These are phyloP conservation scores for Penicillium steckii DNA, from an alignment of 495 filamentous ascomycete species.

Conservation along the genomic window DNA sequence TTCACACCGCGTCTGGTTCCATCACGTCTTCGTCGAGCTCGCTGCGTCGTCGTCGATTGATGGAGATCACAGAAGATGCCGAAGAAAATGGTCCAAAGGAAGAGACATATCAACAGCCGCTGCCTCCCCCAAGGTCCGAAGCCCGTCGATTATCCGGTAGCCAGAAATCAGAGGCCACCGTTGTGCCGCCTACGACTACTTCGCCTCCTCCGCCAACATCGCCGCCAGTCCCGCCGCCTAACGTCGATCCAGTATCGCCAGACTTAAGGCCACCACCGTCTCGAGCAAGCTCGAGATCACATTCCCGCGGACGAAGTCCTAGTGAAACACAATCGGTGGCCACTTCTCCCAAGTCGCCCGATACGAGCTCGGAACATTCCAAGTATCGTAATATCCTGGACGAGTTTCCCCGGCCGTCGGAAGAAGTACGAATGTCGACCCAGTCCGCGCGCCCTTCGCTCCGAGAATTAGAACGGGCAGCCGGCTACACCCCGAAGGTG, in stretches of 20 bases:
- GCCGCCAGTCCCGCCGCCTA: constrained; percentile 21
- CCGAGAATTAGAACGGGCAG: constrained; percentile 59
- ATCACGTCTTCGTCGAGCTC: constrained; percentile 85
- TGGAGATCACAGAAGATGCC: constrained; percentile 85
- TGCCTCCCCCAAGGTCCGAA: neutral
- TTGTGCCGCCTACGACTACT: constrained; percentile 29
- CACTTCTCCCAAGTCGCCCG: constrained; percentile 21
- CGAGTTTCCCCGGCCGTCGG: constrained; percentile 38
- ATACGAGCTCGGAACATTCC: constrained; percentile 15
- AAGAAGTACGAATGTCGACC: constrained; percentile 52
- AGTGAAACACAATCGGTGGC: constrained; percentile 15
- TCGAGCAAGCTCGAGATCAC: constrained; percentile 19
- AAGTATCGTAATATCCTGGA: constrained; percentile 33
- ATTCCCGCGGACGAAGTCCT: constrained; percentile 22
- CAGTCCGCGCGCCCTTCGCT: constrained; percentile 62
- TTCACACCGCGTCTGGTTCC: constrained; percentile 86
- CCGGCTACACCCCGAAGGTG: constrained; percentile 65
- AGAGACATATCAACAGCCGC: constrained; percentile 24
- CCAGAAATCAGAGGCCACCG: constrained; percentile 39
- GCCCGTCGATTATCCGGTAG: constrained; percentile 34
- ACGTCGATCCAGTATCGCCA: constrained; percentile 13
- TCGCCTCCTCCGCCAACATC: constrained; percentile 7
- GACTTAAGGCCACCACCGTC: constrained; percentile 18
- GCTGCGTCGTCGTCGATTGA: constrained; percentile 68
- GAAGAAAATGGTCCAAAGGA: constrained; percentile 65